Percentiles rank a stretch among this genome's conserved stretches.
Evolutionary conservation across 2,329 filamentous ascomycete species (phyloP).

Genomic region (Aspergillus brasiliensis): DNA sequence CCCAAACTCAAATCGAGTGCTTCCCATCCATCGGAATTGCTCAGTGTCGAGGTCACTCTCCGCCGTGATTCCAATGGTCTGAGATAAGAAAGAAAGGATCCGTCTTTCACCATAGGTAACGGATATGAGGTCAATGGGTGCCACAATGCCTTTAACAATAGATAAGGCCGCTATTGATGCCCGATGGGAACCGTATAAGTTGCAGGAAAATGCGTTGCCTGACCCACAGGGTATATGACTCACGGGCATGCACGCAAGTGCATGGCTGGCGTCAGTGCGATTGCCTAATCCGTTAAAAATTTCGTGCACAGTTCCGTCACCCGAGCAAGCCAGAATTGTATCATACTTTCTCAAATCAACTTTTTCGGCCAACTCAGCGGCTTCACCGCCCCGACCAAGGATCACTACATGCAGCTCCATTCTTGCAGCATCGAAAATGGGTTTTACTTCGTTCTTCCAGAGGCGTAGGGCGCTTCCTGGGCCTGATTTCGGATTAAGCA

Average conservation of each 20-base stretch:
- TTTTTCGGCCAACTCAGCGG: constrained; percentile 70
- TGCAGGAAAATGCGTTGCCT: constrained; percentile 89
- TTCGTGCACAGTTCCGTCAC: constrained; percentile 87
- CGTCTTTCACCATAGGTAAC: constrained; percentile 76
- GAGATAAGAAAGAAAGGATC: constrained; percentile 83
- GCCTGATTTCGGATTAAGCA: no score
- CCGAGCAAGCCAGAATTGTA: constrained; percentile 82
- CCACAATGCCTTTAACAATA: constrained; percentile 81
- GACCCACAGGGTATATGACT: constrained; percentile 87
- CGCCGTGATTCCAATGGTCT: constrained; percentile 83
- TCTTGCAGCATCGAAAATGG: no score
- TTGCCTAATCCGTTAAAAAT: constrained; percentile 88
- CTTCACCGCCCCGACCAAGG: constrained; percentile 35
- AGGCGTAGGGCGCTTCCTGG: no score
- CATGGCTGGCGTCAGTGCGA: constrained; percentile 70
- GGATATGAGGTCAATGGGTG: constrained; percentile 78
- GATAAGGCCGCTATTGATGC: constrained; percentile 75
- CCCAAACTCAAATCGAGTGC: constrained; percentile 78
- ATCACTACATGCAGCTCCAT: no score
- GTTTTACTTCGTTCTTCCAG: no score
- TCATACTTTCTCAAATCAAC: constrained; percentile 80
- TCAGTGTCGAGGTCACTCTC: constrained; percentile 88
- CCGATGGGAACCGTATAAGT: constrained; percentile 77
- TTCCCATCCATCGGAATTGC: constrained; percentile 87
- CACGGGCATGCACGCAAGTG: constrained; percentile 76